Percentiles rank a stretch among this genome's conserved stretches.
Evolutionary conservation across 2,329 filamentous ascomycete species (phyloP).

Genomic region (Calonectria henricotiae): DNA sequence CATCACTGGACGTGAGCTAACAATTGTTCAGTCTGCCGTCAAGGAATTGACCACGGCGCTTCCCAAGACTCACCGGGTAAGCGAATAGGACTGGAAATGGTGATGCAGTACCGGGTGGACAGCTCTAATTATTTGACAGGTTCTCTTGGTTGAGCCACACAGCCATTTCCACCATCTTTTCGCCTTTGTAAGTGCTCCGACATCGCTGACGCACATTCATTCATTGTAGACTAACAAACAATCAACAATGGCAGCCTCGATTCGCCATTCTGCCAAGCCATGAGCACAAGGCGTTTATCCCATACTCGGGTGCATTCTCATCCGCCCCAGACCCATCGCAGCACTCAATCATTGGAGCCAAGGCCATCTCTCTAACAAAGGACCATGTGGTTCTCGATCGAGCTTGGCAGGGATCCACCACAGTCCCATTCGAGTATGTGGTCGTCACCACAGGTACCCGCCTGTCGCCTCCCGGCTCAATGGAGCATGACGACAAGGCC

Average conservation of each 20-base stretch:
- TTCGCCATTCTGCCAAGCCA: slow-evolving; percentile 62
- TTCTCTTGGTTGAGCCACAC: slow-evolving; percentile 67
- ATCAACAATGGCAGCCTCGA: slow-evolving; percentile 55
- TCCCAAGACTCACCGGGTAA: slow-evolving; percentile 48
- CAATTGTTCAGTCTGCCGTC: slow-evolving; percentile 43
- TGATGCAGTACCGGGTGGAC: too few relatives aligned
- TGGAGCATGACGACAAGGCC: slow-evolving; percentile 48
- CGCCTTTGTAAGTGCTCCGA: slow-evolving; percentile 56
- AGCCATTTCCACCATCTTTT: slow-evolving; percentile 69
- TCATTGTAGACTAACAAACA: background rate
- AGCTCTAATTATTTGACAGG: slow-evolving; percentile 42
- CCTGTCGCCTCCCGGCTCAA: slow-evolving; percentile 47
- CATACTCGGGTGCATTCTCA: slow-evolving; percentile 58
- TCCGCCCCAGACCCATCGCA: slow-evolving; percentile 42
- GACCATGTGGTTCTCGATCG: slow-evolving; percentile 47
- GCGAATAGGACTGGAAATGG: rapidly evolving
- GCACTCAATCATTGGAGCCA: slow-evolving; percentile 45
- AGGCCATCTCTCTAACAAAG: slow-evolving; percentile 40
- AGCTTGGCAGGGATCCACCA: slow-evolving; percentile 48
- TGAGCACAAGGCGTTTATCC: slow-evolving; percentile 67
- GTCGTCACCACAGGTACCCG: slow-evolving; percentile 48
- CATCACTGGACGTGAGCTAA: background rate
- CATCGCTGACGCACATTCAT: background rate
- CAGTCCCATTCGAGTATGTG: slow-evolving; percentile 48
- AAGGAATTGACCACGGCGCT: slow-evolving; percentile 47